Conservation (phyloP, 352 stramenopile genomes). For the Globisporangium ultimum region DNA sequence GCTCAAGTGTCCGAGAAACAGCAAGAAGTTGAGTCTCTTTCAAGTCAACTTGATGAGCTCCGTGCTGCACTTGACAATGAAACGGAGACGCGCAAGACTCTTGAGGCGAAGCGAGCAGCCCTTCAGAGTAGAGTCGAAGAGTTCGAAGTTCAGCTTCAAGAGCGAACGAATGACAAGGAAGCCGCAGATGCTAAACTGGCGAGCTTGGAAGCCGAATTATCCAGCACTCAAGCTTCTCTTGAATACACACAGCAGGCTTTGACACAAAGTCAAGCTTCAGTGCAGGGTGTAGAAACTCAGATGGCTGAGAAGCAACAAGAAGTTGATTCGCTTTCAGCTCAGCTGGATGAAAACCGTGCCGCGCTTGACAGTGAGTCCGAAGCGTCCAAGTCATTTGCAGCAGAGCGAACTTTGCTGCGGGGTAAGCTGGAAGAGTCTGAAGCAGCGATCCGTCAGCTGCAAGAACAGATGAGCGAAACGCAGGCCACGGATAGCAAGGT, state of each 20-base stretch:
- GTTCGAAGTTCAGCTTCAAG: not conserved
- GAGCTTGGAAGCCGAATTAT: not conserved
- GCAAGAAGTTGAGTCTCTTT: not conserved
- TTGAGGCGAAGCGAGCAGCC: not conserved
- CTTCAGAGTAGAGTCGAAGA: not conserved
- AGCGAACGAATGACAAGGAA: not conserved
- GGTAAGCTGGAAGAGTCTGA: not conserved
- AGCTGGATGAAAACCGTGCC: no score
- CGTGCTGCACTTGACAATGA: not conserved
- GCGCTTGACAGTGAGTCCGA: not conserved
- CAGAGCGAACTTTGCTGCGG: slow-evolving; percentile 2
- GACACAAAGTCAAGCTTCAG: no score
- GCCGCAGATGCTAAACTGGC: not conserved
- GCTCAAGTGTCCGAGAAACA: not conserved
- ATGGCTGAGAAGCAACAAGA: not conserved
- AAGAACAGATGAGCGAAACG: not conserved
- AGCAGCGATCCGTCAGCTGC: not conserved
- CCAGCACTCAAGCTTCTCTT: not conserved
- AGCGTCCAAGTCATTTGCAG: slow-evolving; percentile 1
- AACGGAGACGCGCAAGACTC: not conserved
- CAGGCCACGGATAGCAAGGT: not conserved
- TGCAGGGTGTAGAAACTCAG: not conserved
- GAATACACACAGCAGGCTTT: not conserved
- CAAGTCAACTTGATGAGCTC: no score
- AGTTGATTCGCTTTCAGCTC: not conserved